These are phyloP conservation scores for Crotalaria pallida DNA, from an alignment of 306 rosid genomes.

Conservation along the genomic window DNA sequence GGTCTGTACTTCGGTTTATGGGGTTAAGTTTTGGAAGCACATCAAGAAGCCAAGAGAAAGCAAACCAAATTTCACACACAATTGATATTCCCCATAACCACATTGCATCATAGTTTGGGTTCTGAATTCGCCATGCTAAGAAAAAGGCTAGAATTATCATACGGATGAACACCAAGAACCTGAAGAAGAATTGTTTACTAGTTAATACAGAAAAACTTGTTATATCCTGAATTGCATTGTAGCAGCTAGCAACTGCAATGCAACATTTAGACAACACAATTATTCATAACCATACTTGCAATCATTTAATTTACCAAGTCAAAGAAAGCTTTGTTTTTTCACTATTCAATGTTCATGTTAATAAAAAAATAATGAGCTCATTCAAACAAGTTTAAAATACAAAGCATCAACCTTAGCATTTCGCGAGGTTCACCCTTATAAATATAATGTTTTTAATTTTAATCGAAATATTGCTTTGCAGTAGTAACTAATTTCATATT, in stretches of 20 bases:
- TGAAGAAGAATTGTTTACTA: conserved; percentile 8
- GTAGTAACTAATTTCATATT: too few relatives aligned
- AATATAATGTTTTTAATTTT: too few relatives aligned
- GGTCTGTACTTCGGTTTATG: conserved; percentile 70
- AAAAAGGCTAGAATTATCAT: conserved; percentile 36
- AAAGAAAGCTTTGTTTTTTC: too few relatives aligned
- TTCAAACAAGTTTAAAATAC: background rate
- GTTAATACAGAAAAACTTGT: background rate
- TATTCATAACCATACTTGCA: background rate
- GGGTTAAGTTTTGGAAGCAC: conserved; percentile 73
- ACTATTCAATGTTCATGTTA: too few relatives aligned
- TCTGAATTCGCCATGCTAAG: conserved; percentile 52
- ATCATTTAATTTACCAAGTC: too few relatives aligned
- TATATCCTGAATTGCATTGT: background rate
- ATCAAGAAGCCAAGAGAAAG: conserved; percentile 79
- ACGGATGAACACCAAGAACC: conserved; percentile 54
- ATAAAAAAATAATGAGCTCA: too few relatives aligned
- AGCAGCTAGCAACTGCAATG: background rate
- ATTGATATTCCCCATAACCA: conserved; percentile 86
- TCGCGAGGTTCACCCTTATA: too few relatives aligned
- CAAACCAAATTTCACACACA: conserved; percentile 84
- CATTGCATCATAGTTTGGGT: conserved; percentile 74
- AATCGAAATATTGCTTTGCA: background rate
- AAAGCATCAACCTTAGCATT: too few relatives aligned
- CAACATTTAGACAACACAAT: background rate